Base-by-base conservation (phyloP, 371 early-diverging fungal genomes). In the Rhizomucor pusillus region DNA sequence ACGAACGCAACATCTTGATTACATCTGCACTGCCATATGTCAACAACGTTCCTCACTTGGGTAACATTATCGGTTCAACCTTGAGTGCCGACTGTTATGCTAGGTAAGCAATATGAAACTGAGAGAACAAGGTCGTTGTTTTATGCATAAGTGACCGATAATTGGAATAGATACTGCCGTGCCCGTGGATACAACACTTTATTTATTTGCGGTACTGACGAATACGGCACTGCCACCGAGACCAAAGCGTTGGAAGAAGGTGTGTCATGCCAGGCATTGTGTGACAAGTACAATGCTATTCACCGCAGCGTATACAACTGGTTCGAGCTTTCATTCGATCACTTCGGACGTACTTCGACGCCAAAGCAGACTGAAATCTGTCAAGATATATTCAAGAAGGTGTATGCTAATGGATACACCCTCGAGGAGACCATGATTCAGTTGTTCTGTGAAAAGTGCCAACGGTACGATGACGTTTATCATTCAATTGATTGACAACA, bases 161-260 rank as follows among this genome's bases (percentile, higher is more conserved):
- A n/a, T n/a, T n/a, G n/a, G 37, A 16, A 9, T 54, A 86, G 90
- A 71, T 99, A 87, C 78, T 92, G 89, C 54, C 95, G 97, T 52
- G 75, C 88, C 52, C 89, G 95, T 40, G 93, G 91, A n/a, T 80
- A 90, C 71, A 95, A 98, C 66, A 87, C 90, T 2, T 69, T 96
- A n/a, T 96, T 81, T 66, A 85, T 99, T 44, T 96, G 98, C 74
- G 99, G 99, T 60, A 99, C 99, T 1, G 99, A 99, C 73, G 99
- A 99, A 79, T 99, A 99, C 73, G 99, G 99, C 52, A 99, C 99
- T 23, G 98, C 99, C 11, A 99, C 99, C 4, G 99, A 99, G 79
- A 99, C 99, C 43, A 97, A 96, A 73, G 99, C 99, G 5, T 71
- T 99, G 25, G 91, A 96, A 61, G 95, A 96, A 62, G 89, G 89